These are phyloP conservation scores for Harringtonia aguacate DNA, from an alignment of 2,329 filamentous ascomycete genomes.

Conservation along the genomic window DNA sequence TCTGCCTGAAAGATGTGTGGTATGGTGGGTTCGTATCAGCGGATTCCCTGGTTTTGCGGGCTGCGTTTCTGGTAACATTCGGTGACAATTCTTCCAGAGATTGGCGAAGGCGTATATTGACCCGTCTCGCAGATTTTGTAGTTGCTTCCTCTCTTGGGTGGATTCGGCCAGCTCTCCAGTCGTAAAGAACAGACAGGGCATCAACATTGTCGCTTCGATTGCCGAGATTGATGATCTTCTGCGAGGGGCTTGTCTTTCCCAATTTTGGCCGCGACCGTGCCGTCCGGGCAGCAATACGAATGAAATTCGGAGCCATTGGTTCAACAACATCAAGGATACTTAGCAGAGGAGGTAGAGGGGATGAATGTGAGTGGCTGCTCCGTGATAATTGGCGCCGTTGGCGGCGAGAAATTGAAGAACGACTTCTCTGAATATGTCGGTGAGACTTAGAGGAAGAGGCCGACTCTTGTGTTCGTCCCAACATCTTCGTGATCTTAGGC, in stretches of 20 bases:
- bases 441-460: conserved; percentile 45
- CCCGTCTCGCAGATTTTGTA: not conserved
- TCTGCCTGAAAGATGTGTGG: too few species aligned
- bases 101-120: not conserved
- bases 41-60: not conserved
- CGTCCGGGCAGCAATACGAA: conserved; percentile 51
- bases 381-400: too few species aligned
- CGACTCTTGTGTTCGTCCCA: conserved; percentile 30
- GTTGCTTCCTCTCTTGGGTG: conserved; percentile 26
- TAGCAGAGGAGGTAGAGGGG: conserved; percentile 36
- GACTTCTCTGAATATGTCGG: not conserved
- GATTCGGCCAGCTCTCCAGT: conserved; percentile 46
- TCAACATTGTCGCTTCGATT: conserved; percentile 51
- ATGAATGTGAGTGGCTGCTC: too few species aligned
- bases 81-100: not conserved
- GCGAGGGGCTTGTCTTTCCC: conserved; percentile 43
- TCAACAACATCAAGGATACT: conserved; percentile 52
- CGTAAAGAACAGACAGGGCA: conserved; percentile 37
- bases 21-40: too few species aligned
- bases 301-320: conserved; percentile 41
- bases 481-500: conserved; percentile 20
- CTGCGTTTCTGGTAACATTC: not conserved
- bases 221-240: conserved; percentile 49
- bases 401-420: too few species aligned
- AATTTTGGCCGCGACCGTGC: conserved; percentile 34